Base-by-base conservation (phyloP, 2,329 filamentous ascomycete species). In the Tolypocladium amazonense region DNA sequence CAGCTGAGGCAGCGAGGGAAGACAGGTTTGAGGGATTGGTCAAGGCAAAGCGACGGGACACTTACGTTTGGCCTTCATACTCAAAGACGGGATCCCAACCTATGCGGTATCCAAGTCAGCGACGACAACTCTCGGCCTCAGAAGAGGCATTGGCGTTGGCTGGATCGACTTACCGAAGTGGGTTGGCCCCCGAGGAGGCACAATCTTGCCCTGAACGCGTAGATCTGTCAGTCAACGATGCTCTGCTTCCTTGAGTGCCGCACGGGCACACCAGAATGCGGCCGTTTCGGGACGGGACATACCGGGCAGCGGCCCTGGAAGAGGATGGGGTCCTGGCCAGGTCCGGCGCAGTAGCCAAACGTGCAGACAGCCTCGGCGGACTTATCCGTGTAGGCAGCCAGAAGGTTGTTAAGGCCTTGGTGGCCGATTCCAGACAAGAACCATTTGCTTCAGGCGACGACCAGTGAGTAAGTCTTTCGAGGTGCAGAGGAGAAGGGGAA, bases 11-110 rank as follows among this genome's bases (percentile, higher is more conserved):
- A 23, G 6, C 30, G 27, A 39, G 3, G 23, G 23, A 1, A 3
- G 43, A 25, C 25, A 23, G 43, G 15, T 1, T 11, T 27, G 18
- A 39, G 55, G 6, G 30, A 35, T 6, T 15, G 30, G 50, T 23
- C 30, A 35, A 35, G 30, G 30, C 30, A 35, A 14, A 20, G 50
- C 20, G 39, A 43, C 4, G 6, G 15, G 23, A 33, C 50, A 75
- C 81, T 70, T 72, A 85, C 77, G 94, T 99, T 75, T 90, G 79
- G 50, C 92, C 92, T 64, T 95, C 83, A 66, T 95, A 93, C 76
- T 99, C 94, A 68, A 99, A 99, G 64, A 96, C 88, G 2, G 94
- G 86, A 73, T 99, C 94, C 94, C 94, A 99, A 54, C 93, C 92
- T 96, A 64, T 33, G 56, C 3, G 8, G 38, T 14, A 56, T 3